Base-by-base conservation (phyloP, 2,329 filamentous ascomycete species). In the Teratosphaeria zuluensis region DNA sequence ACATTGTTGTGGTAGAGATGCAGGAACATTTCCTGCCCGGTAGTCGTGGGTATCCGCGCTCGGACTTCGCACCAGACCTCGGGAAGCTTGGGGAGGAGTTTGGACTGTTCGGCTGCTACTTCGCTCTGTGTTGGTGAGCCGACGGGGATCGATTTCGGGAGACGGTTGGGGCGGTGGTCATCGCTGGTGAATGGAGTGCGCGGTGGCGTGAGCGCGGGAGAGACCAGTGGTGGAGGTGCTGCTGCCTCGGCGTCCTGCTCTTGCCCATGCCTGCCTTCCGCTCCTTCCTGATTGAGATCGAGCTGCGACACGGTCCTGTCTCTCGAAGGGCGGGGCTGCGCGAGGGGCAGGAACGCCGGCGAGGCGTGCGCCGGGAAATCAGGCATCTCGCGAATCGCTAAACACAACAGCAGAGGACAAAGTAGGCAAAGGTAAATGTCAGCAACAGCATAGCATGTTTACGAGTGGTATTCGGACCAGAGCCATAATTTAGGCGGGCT, bases 11-110 rank as follows among this genome's bases (percentile, higher is more conserved):
- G 86, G 76, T 99, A 99, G 0, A 97, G 79, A 70, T 99, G 92
- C 56, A 99, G 76, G 74, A 95, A 99, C 91, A 99, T 97, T 74
- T 99, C 92, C 11, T 91, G 89, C 3, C 92, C 92, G 0, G 83
- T 85, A 1, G 90, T 92, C 0, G 92, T 97, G 0, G 94, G 94
- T 67, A 99, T 99, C 57, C 94, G 87, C 19, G 94, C 94, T 65
- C 94, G 88, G 54, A 97, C 94, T 64, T 95, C 85, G 76, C 94
- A 99, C 72, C 90, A 86, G n/a, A 99, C 92, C 28, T 88, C 76
- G 7, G 92, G 94, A 1, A 97, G 79, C 14, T 80, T 83, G 64
- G 87, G 80, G 6, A 96, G 82, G 24, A 96, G 79, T 60, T 84
- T 85, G 0, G 90, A 90, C 33, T 82, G 85, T 86, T 56, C 78